Percentiles rank a stretch among this genome's conserved stretches.
These are phyloP conservation scores for Ziziphus jujuba DNA, from an alignment of 306 rosid species.

Conservation along the genomic window DNA sequence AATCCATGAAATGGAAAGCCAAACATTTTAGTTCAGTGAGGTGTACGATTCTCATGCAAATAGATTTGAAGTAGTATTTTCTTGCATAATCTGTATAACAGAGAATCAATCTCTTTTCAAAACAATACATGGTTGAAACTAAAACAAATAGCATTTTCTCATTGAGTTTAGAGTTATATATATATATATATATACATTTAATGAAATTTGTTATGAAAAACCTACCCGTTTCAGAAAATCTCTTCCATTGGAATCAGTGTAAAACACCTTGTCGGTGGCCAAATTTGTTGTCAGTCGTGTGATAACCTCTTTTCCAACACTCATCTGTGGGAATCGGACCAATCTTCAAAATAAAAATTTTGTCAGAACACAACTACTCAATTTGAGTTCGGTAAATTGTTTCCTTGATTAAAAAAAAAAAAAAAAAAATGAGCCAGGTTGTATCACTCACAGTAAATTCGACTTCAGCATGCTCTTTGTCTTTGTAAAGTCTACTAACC, in stretches of 20 bases:
- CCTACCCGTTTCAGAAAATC: constrained; percentile 84
- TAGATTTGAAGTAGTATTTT: not conserved
- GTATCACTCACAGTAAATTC: constrained; percentile 76
- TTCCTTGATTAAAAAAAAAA: constrained; percentile 2
- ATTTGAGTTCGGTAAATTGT: not conserved
- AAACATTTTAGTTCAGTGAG: too few species aligned
- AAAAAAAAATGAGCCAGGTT: not conserved
- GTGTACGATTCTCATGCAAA: too few species aligned
- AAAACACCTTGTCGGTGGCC: constrained; percentile 73
- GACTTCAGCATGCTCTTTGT: constrained; percentile 83
- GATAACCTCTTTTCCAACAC: constrained; percentile 84
- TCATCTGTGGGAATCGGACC: constrained; percentile 89
- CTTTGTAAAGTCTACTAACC: constrained; percentile 82
- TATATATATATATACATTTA: not conserved
- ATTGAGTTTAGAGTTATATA: not conserved
- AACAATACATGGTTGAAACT: not conserved
- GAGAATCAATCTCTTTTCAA: too few species aligned
- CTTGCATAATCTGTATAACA: not conserved
- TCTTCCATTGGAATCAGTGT: constrained; percentile 89
- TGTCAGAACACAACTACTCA: constrained; percentile 21
- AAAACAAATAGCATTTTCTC: not conserved
- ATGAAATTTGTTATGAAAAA: not conserved
- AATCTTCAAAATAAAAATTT: constrained; percentile 49
- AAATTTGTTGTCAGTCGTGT: constrained; percentile 68
- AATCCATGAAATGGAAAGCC: not conserved